These are phyloP conservation scores for Chytriomyces confervae DNA, from an alignment of 192 early-diverging fungal genomes.

Conservation along the genomic window DNA sequence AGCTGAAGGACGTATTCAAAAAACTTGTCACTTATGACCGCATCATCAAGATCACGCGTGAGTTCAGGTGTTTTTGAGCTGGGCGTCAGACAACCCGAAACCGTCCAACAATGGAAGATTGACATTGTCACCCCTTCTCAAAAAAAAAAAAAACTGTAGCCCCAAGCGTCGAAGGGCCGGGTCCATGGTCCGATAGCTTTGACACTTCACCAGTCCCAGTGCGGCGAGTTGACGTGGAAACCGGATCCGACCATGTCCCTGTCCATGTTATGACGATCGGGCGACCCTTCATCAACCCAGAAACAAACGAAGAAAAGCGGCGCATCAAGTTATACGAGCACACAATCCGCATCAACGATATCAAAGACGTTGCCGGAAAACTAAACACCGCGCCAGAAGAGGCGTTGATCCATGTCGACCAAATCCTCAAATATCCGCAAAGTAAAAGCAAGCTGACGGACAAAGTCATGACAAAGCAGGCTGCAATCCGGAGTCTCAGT, in stretches of 20 bases:
- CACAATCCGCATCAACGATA: not conserved
- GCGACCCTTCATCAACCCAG: slow-evolving; percentile 2
- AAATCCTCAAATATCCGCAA: not conserved
- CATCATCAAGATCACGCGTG: slow-evolving; percentile 19
- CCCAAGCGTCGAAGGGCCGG: not conserved
- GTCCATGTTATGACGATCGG: slow-evolving; percentile 24
- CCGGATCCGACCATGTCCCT: not conserved
- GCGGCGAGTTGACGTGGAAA: slow-evolving; percentile 1
- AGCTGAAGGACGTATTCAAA: slow-evolving; percentile 18
- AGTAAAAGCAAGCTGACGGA: slow-evolving; percentile 3
- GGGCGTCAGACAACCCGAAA: no score
- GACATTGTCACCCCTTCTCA: no score
- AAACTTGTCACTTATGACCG: slow-evolving; percentile 1
- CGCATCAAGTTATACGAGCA: slow-evolving; percentile 19
- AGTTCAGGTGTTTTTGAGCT: not conserved
- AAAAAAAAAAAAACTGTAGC: not conserved
- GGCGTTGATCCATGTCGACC: not conserved
- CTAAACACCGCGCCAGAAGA: not conserved
- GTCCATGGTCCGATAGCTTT: slow-evolving; percentile 16
- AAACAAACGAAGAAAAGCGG: slow-evolving; percentile 3
- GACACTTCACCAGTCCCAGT: slow-evolving; percentile 9
- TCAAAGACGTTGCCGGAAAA: not conserved
- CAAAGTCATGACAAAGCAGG: not conserved
- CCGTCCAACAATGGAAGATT: no score
- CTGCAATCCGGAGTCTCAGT: not conserved